Evolutionary conservation across 192 early-diverging fungal genomes (phyloP), one percentile per base, ranked within the genome.

Genomic region (Linnemannia zychae): DNA sequence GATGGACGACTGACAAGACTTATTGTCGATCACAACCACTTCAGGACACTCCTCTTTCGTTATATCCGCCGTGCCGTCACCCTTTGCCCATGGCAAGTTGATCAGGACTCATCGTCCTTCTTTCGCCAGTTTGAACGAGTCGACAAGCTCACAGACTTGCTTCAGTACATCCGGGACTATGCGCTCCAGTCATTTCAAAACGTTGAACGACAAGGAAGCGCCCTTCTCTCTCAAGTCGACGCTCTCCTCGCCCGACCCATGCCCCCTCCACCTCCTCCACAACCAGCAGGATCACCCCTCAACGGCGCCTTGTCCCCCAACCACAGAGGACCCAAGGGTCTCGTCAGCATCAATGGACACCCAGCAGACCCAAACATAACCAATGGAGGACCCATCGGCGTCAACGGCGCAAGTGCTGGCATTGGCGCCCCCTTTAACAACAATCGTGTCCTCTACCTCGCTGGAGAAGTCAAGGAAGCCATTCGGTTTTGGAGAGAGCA

Each of bases 401-500:
- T 34, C 76, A 57, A 71, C 50, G 68, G 37, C 37, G 17, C 67
- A 37, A 24, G 13, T 12, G 5, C 72, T 33, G 13, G 52, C 22
- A 31, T 20, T 4, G 28, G 60, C n/a, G 52, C 33, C 40, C 36
- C 66, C 4, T 76, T 82, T 65, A 82, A 60, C 66, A 85, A 85
- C 70, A 85, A 73, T 38, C 77, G 83, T 7, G 69, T 85, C 0
- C 44, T 85, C 1, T 72, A 69, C 17, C 37, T 79, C 17, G 83
- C 83, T 24, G 83, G 83, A 2, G 83, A 85, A 53, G 68, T 85
- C 74, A 85, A 79, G 44, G 83, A 85, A 36, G 83, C 83, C 11
- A 79, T 85, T 37, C 72, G 83, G 4, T 85, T 85, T 34, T 85
- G 83, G 83, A 75, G 83, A 28, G 83, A 85, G 31, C 83, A 85